Evolutionary conservation across 495 filamentous ascomycete genomes (phyloP), one percentile per base, ranked within the genome.

Genomic region (Aspergillus ostianus): DNA sequence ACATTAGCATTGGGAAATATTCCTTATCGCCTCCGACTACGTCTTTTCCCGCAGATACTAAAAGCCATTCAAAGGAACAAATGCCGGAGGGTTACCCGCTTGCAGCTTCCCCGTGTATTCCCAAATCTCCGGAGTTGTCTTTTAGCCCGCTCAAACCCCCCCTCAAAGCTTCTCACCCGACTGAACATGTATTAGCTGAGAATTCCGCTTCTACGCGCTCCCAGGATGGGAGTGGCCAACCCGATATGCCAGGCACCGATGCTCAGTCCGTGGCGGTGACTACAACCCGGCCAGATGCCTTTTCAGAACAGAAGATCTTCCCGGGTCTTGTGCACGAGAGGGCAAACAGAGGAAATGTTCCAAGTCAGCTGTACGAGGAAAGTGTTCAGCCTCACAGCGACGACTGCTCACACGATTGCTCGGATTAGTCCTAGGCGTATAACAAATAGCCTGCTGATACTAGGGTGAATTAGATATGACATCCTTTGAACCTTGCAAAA

Each of bases 241-340:
- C 36, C 36, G 36, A 41, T 41, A 15, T 10, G 36, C 15, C 53
- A 18, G 49, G 29, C 32, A 62, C 56, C n/a, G 60, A 45, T n/a
- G 49, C 50, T 51, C 51, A 52, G 51, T 56, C 67, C 60, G 54
- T 64, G 61, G 72, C 62, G 52, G 55, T 55, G 64, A 56, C 67
- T 68, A 64, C 66, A 51, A 62, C 73, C 55, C 54, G 70, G 12
- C 66, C 87, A 60, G 74, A 85, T 26, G 80, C 74, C 13, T 76
- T 80, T 0, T 80, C 80, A 21, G 85, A 90, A 66, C 87, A 87
- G 41, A 81, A 83, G 60, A 88, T 90, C 47, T 89, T 90, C 69
- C 89, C 89, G 0, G 88, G 89, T 3, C 79, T 90, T 51, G 80
- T 91, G 21, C 83, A 86, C 65, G 80, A 86, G 53, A 80, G 78